Percentiles rank a stretch among this genome's conserved stretches.
Conservation (phyloP, 2,329 filamentous ascomycete species). For the Ophiostoma angusticollis region DNA sequence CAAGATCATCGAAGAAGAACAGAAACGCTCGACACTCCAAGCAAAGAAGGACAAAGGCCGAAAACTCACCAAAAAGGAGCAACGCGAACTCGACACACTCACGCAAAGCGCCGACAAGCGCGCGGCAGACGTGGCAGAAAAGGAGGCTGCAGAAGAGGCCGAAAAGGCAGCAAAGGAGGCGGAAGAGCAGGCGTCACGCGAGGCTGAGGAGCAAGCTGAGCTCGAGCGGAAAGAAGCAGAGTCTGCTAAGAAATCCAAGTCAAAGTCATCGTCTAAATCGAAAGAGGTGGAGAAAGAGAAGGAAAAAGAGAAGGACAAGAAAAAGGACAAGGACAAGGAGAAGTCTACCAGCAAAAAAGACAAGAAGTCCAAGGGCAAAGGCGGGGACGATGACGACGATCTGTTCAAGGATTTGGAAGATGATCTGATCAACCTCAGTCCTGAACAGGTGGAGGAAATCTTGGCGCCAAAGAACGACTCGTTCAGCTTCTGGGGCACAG, state of each 20-base stretch:
- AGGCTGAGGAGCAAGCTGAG: slow-evolving; percentile 21
- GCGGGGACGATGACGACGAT: slow-evolving; percentile 21
- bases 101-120: slow-evolving; percentile 21
- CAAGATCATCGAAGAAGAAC: slow-evolving; percentile 26
- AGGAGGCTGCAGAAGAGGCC: slow-evolving; percentile 17
- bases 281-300: slow-evolving; percentile 18
- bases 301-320: slow-evolving; percentile 16
- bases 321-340: slow-evolving; percentile 12
- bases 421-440: slow-evolving; percentile 24
- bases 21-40: slow-evolving; percentile 21
- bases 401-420: slow-evolving; percentile 17
- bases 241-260: slow-evolving; percentile 27
- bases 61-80: slow-evolving; percentile 20
- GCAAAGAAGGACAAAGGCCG: slow-evolving; percentile 18
- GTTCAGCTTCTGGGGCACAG: slow-evolving; percentile 46
- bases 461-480: slow-evolving; percentile 27
- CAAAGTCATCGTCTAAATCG: slow-evolving; percentile 26
- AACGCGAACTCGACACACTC: slow-evolving; percentile 23
- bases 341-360: slow-evolving; percentile 14
- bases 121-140: slow-evolving; percentile 17
- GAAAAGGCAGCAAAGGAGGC: slow-evolving; percentile 21
- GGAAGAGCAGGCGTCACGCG: slow-evolving; percentile 24
- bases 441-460: slow-evolving; percentile 32
- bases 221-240: slow-evolving; percentile 22
- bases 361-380: slow-evolving; percentile 16